These are phyloP conservation scores for Gossypium arboreum DNA, from an alignment of 345 rosid species.

Conservation along the genomic window DNA sequence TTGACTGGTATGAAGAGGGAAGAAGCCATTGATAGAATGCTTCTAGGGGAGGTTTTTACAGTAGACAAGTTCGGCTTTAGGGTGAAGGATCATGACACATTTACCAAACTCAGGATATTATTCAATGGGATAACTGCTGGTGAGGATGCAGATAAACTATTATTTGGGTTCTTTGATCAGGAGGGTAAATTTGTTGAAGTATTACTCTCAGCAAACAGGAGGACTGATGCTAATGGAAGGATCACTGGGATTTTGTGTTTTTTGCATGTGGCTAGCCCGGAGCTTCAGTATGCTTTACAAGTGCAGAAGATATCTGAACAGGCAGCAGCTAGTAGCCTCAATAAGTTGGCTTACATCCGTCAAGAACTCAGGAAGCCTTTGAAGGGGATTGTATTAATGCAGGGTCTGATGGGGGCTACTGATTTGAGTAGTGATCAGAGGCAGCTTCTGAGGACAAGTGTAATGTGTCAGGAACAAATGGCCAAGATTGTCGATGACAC, in stretches of 20 bases:
- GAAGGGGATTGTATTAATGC: constrained; percentile 52
- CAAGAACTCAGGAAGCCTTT: constrained; percentile 54
- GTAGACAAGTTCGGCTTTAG: constrained; percentile 52
- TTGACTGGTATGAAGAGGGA: constrained; percentile 76
- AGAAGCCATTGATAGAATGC: constrained; percentile 51
- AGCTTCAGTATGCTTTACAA: constrained; percentile 70
- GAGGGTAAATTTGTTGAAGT: constrained; percentile 62
- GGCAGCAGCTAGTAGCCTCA: constrained; percentile 49
- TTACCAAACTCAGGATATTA: constrained; percentile 59
- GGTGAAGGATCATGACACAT: constrained; percentile 64
- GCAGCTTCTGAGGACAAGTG: constrained; percentile 45
- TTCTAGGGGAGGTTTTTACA: constrained; percentile 77
- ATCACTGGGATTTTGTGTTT: constrained; percentile 68
- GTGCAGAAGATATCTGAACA: constrained; percentile 70
- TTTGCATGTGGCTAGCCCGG: constrained; percentile 71
- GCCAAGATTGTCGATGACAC: constrained; percentile 55
- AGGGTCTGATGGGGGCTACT: constrained; percentile 45
- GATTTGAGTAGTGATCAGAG: constrained; percentile 55
- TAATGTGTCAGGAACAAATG: constrained; percentile 65
- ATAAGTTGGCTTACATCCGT: constrained; percentile 62
- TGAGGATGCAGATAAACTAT: constrained; percentile 51
- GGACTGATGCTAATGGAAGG: constrained; percentile 53
- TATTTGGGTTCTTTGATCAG: constrained; percentile 60
- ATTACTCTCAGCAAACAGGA: constrained; percentile 59
- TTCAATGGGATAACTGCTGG: constrained; percentile 55